These are phyloP conservation scores for Echria macrotheca DNA, from an alignment of 495 filamentous ascomycete genomes.

Conservation along the genomic window DNA sequence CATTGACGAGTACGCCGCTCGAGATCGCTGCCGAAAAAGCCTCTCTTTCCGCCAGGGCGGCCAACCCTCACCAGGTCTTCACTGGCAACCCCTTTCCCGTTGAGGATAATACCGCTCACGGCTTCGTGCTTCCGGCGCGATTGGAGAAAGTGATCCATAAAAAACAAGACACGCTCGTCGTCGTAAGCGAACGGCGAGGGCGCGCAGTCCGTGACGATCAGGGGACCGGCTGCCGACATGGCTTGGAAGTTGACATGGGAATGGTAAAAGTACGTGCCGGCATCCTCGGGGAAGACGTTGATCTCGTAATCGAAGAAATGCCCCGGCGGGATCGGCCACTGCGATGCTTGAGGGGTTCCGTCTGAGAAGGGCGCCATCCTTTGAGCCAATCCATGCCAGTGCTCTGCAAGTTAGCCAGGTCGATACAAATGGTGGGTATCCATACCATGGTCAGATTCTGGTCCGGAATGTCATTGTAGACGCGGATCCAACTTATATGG, in stretches of 20 bases:
- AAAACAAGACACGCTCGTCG: slow-evolving; percentile 47
- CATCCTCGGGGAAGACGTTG: slow-evolving; percentile 38
- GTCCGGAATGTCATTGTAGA: slow-evolving; percentile 53
- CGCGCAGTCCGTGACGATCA: slow-evolving; percentile 49
- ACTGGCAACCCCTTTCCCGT: slow-evolving; percentile 35
- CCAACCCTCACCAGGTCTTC: slow-evolving; percentile 22
- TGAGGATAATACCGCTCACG: slow-evolving; percentile 45
- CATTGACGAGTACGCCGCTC: not conserved
- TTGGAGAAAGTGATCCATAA: slow-evolving; percentile 48
- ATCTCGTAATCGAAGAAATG: slow-evolving; percentile 62
- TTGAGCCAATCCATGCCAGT: slow-evolving; percentile 57
- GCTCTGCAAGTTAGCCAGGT: slow-evolving; percentile 28
- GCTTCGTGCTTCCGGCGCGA: slow-evolving; percentile 37
- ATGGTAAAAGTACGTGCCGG: slow-evolving; percentile 58
- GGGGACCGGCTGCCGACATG: slow-evolving; percentile 44
- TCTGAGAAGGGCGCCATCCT: slow-evolving; percentile 52
- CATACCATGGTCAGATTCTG: slow-evolving; percentile 48
- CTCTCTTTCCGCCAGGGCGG: slow-evolving; percentile 26
- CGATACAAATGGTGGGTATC: not conserved
- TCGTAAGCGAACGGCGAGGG: slow-evolving; percentile 47
- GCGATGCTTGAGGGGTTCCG: slow-evolving; percentile 45
- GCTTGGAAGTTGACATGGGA: slow-evolving; percentile 55
- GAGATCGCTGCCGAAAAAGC: slow-evolving; percentile 13
- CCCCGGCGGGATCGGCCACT: slow-evolving; percentile 55
- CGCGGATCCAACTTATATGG: slow-evolving; percentile 50